Evolutionary conservation across 2,329 filamentous ascomycete genomes (phyloP), one percentile per base, ranked within the genome.

Genomic region (Albophoma yamanashiensis): DNA sequence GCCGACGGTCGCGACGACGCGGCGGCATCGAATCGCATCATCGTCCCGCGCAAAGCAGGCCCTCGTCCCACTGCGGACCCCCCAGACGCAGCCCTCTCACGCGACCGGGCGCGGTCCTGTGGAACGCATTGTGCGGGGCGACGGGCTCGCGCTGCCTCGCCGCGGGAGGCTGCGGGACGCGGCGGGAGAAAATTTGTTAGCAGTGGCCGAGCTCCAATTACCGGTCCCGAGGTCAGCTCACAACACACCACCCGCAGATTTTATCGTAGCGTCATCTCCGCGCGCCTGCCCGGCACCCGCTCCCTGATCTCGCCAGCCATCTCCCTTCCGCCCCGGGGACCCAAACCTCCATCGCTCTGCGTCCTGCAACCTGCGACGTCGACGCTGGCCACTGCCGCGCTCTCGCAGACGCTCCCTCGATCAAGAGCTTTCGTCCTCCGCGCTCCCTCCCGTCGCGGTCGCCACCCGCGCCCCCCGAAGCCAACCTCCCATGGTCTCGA

Each of bases 401-500:
- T 14, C 20, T 5, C 11, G 20, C 20, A 22, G 20, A 22, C 50
- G 9, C 6, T 11, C 20, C 8, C 50, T 36, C 50, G 3, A 36
- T 55, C 50, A 20, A 34, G 14, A 14, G 20, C 31, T 20, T 22
- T 20, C 20, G 4, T 20, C 20, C 14, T 14, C 27, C 27, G 50
- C 50, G 27, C 31, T n/a, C 50, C 20, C 50, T 36, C 31, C 22
- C 50, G 3, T 20, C 20, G 1, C 20, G 20, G 31, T 31, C 4
- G 50, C 31, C 50, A 59, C 63, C 65, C 59, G 25, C 56, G 57
- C 67, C 64, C 59, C 64, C 64, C 50, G 31, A 38, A 12, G 50
- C 64, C 63, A 58, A 63, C 62, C 63, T 58, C 65, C 64, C 66
- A 76, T 76, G 74, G 67, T 70, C 62, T 64, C 68, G 68, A 69